Percentiles rank a stretch among this genome's conserved stretches.
phyloP scores from a whole-genome alignment of 768 basidiomycete genomes.

The Calocybe gangraenosa region DNA sequence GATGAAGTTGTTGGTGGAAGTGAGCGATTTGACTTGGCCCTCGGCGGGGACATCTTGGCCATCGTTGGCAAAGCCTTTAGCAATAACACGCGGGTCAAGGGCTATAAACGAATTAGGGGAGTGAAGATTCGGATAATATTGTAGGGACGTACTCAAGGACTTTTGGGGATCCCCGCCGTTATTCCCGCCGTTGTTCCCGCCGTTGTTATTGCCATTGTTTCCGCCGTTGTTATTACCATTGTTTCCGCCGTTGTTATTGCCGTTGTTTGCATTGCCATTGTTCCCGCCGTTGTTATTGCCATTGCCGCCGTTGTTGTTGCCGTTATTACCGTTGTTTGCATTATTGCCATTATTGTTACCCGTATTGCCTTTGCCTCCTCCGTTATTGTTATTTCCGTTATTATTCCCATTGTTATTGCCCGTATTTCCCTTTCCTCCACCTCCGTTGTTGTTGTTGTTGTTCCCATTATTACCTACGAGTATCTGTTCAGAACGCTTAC shows the following conservation, averaged over 20 bases:
- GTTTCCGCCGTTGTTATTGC: slow-evolving; percentile 11
- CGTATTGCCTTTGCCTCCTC: neutral
- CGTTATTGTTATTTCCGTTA: neutral
- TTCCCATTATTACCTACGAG: slow-evolving; percentile 4
- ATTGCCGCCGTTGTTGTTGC: slow-evolving; percentile 11
- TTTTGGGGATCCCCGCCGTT: slow-evolving; percentile 26
- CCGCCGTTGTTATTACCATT: slow-evolving; percentile 3
- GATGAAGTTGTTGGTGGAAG: slow-evolving; percentile 49
- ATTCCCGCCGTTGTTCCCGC: slow-evolving; percentile 10
- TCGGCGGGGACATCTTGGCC: slow-evolving; percentile 24
- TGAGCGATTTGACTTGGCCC: slow-evolving; percentile 40
- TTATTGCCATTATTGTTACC: slow-evolving; percentile 4
- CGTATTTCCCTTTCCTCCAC: too few species aligned
- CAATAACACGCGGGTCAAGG: slow-evolving; percentile 24
- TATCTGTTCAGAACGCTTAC: neutral
- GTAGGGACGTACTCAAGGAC: slow-evolving; percentile 26
- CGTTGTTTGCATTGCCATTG: slow-evolving; percentile 3
- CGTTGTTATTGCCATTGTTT: slow-evolving; percentile 4
- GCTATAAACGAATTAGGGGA: slow-evolving; percentile 8
- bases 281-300: slow-evolving; percentile 3
- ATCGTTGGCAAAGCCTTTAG: slow-evolving; percentile 22
- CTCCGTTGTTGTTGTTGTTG: slow-evolving; percentile 6
- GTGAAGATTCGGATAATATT: neutral
- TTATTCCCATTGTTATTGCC: slow-evolving; percentile 12
- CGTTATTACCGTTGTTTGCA: slow-evolving; percentile 6